Conservation (phyloP, 2,329 filamentous ascomycete genomes). For the Diaporthe caulivora region DNA sequence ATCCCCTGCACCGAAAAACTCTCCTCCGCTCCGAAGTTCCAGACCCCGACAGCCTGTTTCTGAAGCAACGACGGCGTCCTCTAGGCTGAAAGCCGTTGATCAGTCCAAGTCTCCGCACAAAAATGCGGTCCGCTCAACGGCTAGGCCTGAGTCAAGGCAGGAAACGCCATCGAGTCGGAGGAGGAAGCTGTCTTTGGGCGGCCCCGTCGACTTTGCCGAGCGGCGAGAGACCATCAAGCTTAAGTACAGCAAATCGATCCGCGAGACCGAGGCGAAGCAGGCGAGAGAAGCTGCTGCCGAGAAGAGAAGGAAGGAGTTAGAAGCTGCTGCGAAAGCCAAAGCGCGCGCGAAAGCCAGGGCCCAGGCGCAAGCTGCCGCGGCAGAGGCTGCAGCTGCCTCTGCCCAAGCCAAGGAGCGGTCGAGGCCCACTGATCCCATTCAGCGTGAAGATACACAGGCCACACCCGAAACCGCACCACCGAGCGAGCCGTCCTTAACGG, state of each 20-base stretch:
- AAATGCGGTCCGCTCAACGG: slow-evolving; percentile 46
- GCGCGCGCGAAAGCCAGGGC: slow-evolving; percentile 51
- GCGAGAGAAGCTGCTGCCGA: slow-evolving; percentile 66
- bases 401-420: slow-evolving; percentile 25
- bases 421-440: slow-evolving; percentile 3
- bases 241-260: slow-evolving; percentile 86
- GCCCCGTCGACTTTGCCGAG: slow-evolving; percentile 87
- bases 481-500: slow-evolving; percentile 36
- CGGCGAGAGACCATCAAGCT: slow-evolving; percentile 85
- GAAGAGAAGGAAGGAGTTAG: slow-evolving; percentile 64
- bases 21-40: slow-evolving; percentile 84
- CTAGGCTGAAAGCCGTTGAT: slow-evolving; percentile 74
- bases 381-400: slow-evolving; percentile 38
- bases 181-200: slow-evolving; percentile 69
- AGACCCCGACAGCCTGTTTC: slow-evolving; percentile 85
- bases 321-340: slow-evolving; percentile 59
- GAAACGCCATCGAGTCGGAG: slow-evolving; percentile 56
- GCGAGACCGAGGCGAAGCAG: slow-evolving; percentile 75
- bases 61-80: slow-evolving; percentile 77
- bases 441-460: slow-evolving; percentile 19
- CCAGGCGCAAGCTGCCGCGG: slow-evolving; percentile 46
- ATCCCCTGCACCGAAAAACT: slow-evolving; percentile 81
- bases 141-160: slow-evolving; percentile 48
- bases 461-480: slow-evolving; percentile 29
- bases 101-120: slow-evolving; percentile 62